Evolutionary conservation across 2,329 filamentous ascomycete species (phyloP).

Genomic region (Karstenula rhodostoma): DNA sequence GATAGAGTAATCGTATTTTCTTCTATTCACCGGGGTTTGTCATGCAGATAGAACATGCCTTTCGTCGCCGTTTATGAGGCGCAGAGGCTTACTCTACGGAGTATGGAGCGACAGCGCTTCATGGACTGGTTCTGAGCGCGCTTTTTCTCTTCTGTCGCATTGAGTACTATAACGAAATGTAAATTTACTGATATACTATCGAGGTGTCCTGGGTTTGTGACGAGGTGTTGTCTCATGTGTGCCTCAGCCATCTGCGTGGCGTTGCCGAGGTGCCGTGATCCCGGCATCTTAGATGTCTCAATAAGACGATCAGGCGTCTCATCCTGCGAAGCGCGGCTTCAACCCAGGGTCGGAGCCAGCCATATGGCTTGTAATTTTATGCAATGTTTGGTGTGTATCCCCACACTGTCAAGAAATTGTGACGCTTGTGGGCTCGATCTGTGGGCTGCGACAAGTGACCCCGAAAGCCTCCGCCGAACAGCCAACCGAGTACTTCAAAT

Average conservation of each 20-base stretch:
- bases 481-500: neutral
- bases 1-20: slow-evolving; percentile 42
- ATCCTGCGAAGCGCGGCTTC: slow-evolving; percentile 14
- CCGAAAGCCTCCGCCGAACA: neutral
- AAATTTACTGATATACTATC: slow-evolving; percentile 32
- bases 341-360: slow-evolving; percentile 14
- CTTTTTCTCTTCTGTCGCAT: slow-evolving; percentile 30
- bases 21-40: slow-evolving; percentile 27
- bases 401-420: neutral
- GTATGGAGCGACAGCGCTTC: slow-evolving; percentile 44
- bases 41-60: slow-evolving; percentile 36
- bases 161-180: slow-evolving; percentile 40
- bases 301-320: slow-evolving; percentile 26
- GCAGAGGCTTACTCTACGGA: slow-evolving; percentile 38
- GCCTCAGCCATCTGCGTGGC: neutral
- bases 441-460: neutral
- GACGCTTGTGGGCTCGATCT: neutral
- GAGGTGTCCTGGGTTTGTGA: neutral
- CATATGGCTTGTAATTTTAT: neutral
- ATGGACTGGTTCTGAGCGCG: slow-evolving; percentile 43
- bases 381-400: neutral
- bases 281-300: slow-evolving; percentile 25
- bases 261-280: slow-evolving; percentile 18
- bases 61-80: slow-evolving; percentile 20
- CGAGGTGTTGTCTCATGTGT: slow-evolving; percentile 9